A percentile compares a stretch with the other conserved stretches of the same genome.
Evolutionary conservation across 768 basidiomycete species (phyloP).

Genomic region (Kwoniella mangroviensis): DNA sequence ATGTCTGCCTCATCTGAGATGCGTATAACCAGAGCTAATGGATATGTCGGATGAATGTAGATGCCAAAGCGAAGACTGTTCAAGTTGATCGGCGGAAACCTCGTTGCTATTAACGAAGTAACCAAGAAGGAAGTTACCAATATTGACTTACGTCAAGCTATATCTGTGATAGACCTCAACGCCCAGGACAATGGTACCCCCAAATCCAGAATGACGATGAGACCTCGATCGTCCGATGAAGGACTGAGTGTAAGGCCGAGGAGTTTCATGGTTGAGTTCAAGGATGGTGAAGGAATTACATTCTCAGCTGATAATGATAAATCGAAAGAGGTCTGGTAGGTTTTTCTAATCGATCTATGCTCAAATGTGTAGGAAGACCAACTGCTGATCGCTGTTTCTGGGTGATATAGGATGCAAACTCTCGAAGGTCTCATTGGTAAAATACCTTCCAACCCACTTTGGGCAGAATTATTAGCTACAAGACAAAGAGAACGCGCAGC

Average conservation of each 20-base stretch:
- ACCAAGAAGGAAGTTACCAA: conserved; percentile 87
- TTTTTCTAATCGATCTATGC: neutral
- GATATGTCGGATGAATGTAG: conserved; percentile 58
- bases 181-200: conserved; percentile 27
- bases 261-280: conserved; percentile 78
- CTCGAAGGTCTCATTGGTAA: conserved; percentile 81
- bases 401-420: conserved; percentile 73
- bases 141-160: conserved; percentile 86
- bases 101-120: conserved; percentile 86
- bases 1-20: too few species aligned
- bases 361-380: neutral
- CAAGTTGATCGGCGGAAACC: conserved; percentile 61
- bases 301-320: conserved; percentile 92
- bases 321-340: conserved; percentile 82
- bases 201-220: conserved; percentile 28
- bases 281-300: conserved; percentile 70
- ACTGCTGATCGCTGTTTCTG: conserved; percentile 16
- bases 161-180: conserved; percentile 76
- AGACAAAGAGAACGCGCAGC: conserved; percentile 22
- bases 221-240: conserved; percentile 37
- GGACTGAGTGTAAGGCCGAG: conserved; percentile 58
- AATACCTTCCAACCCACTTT: conserved; percentile 88
- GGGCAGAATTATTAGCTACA: conserved; percentile 73
- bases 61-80: conserved; percentile 74
- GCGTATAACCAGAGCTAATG: neutral